A percentile compares a stretch with the other conserved stretches of the same genome.
These are phyloP conservation scores for Funneliformis mosseae DNA, from an alignment of 192 early-diverging fungal genomes.

Conservation along the genomic window DNA sequence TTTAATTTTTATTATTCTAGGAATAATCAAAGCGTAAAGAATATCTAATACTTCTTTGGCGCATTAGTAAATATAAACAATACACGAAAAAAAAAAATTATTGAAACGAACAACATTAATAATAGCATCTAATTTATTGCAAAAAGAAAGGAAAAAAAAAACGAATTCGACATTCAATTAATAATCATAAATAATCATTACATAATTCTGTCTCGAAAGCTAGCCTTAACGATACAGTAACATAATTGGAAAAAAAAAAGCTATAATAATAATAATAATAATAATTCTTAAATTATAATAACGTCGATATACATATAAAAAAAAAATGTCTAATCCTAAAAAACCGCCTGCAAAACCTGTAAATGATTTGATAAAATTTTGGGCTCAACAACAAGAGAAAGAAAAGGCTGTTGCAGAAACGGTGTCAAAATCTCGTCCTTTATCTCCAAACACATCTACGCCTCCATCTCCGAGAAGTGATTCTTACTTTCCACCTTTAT, in stretches of 20 bases:
- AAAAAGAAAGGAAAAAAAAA: neutral
- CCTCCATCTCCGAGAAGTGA: slow-evolving; percentile 3
- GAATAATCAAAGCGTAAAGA: too few species aligned
- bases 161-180: neutral
- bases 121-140: neutral
- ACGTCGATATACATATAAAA: neutral
- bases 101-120: neutral
- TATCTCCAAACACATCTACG: neutral
- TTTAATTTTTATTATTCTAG: neutral
- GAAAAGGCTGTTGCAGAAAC: neutral
- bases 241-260: too few species aligned
- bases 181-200: too few species aligned
- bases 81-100: too few species aligned
- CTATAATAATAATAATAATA: neutral
- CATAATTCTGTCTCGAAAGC: too few species aligned
- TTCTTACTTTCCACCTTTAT: neutral
- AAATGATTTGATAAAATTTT: slow-evolving; percentile 31
- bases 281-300: neutral
- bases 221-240: neutral
- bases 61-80: too few species aligned
- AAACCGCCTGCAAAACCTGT: slow-evolving; percentile 18
- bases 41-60: too few species aligned
- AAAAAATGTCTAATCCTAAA: neutral
- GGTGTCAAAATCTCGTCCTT: slow-evolving; percentile 2
- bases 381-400: slow-evolving; percentile 23